Evolutionary conservation across 148 eudicot genomes (phyloP), one percentile per base, ranked within the genome.

Genomic region (Cornus suecica): DNA sequence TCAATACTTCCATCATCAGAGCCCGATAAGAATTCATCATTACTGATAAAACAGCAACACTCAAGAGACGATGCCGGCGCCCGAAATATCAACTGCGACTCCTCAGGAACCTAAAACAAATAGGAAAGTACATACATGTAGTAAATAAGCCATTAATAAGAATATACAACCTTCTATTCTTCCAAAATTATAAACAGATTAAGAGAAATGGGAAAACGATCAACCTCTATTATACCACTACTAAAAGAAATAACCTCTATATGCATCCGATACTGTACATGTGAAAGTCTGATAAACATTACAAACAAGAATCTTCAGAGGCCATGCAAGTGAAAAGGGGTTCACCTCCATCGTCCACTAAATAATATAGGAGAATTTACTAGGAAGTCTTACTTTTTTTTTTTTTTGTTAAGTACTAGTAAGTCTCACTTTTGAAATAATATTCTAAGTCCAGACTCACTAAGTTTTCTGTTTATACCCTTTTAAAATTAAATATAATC

Each of bases 1-100:
- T 96, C 93, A 81, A 96, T 86, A 80, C 97, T 90, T 81, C 99
- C 99, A 86, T 91, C 98, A 83, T 96, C 98, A 37, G 97, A 91
- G 31, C 99, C 99, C 28, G 98, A 93, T 61, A 96, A 83, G 79
- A 90, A 96, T 75, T 87, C 93, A 78, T 96, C 98, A 82, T 96
- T 89, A 76, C 82, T 84, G 32, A 90, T 86, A 79, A 90, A 93
- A 79, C 98, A 91, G 71, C 97, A 83, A 85, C 95, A 90, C 66
- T 96, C 99, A 24, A 96, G 84, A 71, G 97, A 85, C 27, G 97
- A 83, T 30, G 90, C 97, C 5, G 98, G 88, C 73, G 99, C 91
- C 60, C 97, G 97, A 81, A 83, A 91, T 76, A 88, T 74, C 75
- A 96, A 78, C 64, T 86, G 94, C 27, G 97, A 80, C 86, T 92